Evolutionary conservation across 2,329 filamentous ascomycete species (phyloP), one percentile per base, ranked within the genome.

Genomic region (Colletotrichum sp.): DNA sequence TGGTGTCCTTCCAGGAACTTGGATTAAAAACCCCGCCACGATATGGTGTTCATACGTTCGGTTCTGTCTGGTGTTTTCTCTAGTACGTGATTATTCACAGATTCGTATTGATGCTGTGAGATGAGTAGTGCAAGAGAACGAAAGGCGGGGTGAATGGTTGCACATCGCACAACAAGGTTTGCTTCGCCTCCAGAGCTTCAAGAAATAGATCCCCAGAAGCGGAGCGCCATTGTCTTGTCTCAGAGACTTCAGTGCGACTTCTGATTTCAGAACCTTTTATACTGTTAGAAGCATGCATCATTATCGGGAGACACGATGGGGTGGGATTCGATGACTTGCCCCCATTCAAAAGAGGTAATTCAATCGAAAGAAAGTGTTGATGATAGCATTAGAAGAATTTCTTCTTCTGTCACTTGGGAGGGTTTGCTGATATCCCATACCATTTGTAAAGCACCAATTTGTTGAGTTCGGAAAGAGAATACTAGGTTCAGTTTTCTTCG

Each of bases 21-120:
- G 16, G 16, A 10, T 10, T 9, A 0, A 10, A 39, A 39, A 39
- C 8, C 2, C 36, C 36, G 16, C 4, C 16, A 18, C 1, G 1
- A 39, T 5, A 39, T 39, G 8, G 0, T 9, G 16, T 44, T 0
- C 18, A n/a, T 12, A 12, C 18, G 18, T 12, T 10, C 2, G 18
- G 8, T n/a, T n/a, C 39, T n/a, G 18, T 5, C 39, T 7, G 39
- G 9, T 12, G 1, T 12, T 44, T n/a, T n/a, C 39, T n/a, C 18
- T 44, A 12, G 39, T 44, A 44, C 0, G 18, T 44, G 39, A 0
- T n/a, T n/a, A 44, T 44, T 44, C 18, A 44, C 9, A 0, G 1
- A 12, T 44, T 7, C 5, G 39, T 44, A n/a, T n/a, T n/a, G 39
- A n/a, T 10, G 18, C 39, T 44, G 5, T 44, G 39, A 6, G 39